Conservation (phyloP, 176 grass and related monocot species). For the Chrysopogon serrulatus region DNA sequence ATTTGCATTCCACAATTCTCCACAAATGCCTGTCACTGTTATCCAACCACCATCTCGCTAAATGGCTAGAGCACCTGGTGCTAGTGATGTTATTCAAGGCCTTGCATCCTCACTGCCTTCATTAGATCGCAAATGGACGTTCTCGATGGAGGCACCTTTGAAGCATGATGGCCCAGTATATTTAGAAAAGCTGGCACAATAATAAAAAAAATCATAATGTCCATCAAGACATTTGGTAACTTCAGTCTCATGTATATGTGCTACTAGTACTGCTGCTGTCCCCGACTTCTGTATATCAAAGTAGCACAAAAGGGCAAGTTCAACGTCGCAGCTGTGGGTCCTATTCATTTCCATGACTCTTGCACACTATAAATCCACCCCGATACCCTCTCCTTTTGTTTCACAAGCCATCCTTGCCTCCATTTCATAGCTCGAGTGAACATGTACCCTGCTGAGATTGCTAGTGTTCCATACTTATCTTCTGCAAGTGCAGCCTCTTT, state of each 20-base stretch:
- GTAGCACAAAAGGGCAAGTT: constrained; percentile 9
- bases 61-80: constrained; percentile 81
- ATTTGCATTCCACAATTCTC: constrained; percentile 43
- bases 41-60: constrained; percentile 44
- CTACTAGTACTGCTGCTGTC: not conserved
- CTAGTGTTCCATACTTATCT: constrained; percentile 64
- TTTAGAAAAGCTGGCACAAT: constrained; percentile 40
- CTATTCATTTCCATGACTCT: constrained; percentile 20
- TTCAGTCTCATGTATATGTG: constrained; percentile 2
- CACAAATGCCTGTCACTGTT: constrained; percentile 77
- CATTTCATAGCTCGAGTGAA: constrained; percentile 32
- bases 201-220: constrained; percentile 40
- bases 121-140: constrained; percentile 11
- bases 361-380: constrained; percentile 70
- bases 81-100: constrained; percentile 36
- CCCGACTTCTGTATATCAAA: constrained; percentile 28
- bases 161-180: constrained; percentile 37
- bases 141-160: constrained; percentile 39
- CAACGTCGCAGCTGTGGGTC: constrained; percentile 1
- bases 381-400: constrained; percentile 36
- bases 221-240: constrained; percentile 22
- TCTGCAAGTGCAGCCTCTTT: constrained; percentile 48
- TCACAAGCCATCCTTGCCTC: constrained; percentile 26
- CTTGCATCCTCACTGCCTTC: constrained; percentile 35
- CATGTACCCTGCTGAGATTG: constrained; percentile 84